Evolutionary conservation across 2,329 filamentous ascomycete genomes (phyloP), one percentile per base, ranked within the genome.

Genomic region (Arthrinium phaeospermum): DNA sequence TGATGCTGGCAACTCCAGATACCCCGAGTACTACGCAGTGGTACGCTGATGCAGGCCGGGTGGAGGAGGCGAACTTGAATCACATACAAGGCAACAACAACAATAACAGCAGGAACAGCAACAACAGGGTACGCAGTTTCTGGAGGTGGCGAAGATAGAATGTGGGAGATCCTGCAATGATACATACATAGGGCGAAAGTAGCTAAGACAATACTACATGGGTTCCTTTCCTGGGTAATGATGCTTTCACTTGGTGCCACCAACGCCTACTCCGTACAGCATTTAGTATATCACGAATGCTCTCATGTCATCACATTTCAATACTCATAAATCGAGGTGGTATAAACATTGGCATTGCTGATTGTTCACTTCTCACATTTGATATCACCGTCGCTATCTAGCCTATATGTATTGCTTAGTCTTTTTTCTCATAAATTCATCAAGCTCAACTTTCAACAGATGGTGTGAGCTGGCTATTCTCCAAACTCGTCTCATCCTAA

Each of bases 111-210:
- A 41, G 13, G 3, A 64, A 37, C 22, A 41, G 13, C 34, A 64
- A 14, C 19, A 41, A 14, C 12, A 64, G 57, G 57, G 3, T n/a
- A n/a, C 57, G 1, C 57, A 41, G 22, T 5, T 41, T 64, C 27
- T 64, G 57, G 57, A 64, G 57, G 41, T n/a, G 57, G 57, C 57
- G 16, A 41, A 64, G 22, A 64, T 64, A 64, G 57, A 64, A 41
- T 14, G 10, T 41, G 10, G 6, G 19, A 61, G 53, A 64, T 4
- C n/a, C 7, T 14, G 22, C 19, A 41, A n/a, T 14, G 27, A 61
- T 22, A 46, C 16, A 61, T 37, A 22, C 19, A 14, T 24, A 19
- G 53, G 16, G 3, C 27, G n/a, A 41, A 37, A 41, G 57, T 41
- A 64, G 8, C 34, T n/a, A 8, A 6, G n/a, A 61, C 6, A 14